A percentile compares a stretch with the other conserved stretches of the same genome.
These are phyloP conservation scores for Moelleriella libera DNA, from an alignment of 2,329 filamentous ascomycete species.

Conservation along the genomic window DNA sequence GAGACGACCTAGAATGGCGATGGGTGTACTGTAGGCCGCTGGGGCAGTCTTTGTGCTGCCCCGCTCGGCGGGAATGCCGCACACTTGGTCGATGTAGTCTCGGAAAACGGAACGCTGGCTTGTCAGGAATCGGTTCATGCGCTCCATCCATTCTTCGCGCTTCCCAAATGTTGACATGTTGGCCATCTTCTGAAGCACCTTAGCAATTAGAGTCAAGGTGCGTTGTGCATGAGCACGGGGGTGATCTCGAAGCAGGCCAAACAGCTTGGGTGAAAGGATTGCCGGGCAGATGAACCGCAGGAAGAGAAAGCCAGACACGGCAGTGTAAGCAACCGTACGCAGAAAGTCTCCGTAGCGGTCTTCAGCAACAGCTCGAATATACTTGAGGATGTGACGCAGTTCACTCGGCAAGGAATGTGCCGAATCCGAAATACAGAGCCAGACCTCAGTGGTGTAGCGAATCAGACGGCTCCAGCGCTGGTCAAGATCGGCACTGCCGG, in stretches of 20 bases:
- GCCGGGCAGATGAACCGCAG: constrained; percentile 91
- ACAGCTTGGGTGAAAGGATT: constrained; percentile 90
- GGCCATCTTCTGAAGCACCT: constrained; percentile 78
- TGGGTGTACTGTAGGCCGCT: constrained; percentile 81
- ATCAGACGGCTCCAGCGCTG: constrained; percentile 74
- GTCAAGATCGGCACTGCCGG: constrained; percentile 53
- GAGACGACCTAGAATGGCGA: constrained; percentile 75
- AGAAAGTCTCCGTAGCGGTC: constrained; percentile 90
- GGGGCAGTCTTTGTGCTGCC: constrained; percentile 48
- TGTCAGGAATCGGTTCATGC: constrained; percentile 81
- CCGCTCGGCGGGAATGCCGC: constrained; percentile 63
- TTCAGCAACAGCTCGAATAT: constrained; percentile 82
- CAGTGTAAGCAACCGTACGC: constrained; percentile 80
- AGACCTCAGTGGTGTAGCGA: constrained; percentile 65
- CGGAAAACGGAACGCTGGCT: constrained; percentile 69
- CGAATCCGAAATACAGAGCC: constrained; percentile 70
- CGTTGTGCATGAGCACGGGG: constrained; percentile 72
- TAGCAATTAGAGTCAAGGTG: constrained; percentile 82
- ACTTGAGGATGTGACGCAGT: constrained; percentile 73
- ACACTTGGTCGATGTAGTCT: constrained; percentile 74
- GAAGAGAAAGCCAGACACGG: constrained; percentile 89
- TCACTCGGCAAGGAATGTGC: constrained; percentile 65
- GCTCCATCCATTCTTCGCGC: constrained; percentile 98
- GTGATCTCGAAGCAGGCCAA: constrained; percentile 71
- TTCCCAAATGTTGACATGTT: constrained; percentile 86